Evolutionary conservation across 306 rosid species (phyloP).

Genomic region (Quercus glauca): DNA sequence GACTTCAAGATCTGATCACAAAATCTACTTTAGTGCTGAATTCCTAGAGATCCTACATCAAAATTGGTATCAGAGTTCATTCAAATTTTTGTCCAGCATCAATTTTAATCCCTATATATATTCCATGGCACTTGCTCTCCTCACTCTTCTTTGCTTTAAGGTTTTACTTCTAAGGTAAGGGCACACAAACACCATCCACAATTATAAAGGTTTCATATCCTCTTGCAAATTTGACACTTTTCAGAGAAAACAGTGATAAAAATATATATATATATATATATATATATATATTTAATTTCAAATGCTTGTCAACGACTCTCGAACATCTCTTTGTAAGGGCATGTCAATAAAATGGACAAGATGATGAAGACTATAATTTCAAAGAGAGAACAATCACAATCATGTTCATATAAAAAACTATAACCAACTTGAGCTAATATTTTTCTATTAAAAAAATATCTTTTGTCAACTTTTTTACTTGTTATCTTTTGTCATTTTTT

Average conservation of each 20-base stretch:
- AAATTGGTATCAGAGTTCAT: no score
- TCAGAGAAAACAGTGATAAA: neutral
- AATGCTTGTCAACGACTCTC: neutral
- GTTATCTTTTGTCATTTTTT: no score
- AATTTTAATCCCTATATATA: neutral
- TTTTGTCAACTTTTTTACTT: no score
- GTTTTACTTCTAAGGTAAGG: neutral
- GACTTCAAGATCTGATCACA: no score
- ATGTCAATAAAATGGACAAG: neutral
- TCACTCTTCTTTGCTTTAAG: neutral
- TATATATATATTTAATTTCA: neutral
- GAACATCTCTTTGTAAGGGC: neutral
- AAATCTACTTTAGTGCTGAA: no score
- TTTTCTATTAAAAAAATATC: no score
- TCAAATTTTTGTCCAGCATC: neutral
- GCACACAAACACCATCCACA: neutral
- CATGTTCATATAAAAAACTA: neutral
- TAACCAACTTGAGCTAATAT: neutral
- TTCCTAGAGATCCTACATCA: no score
- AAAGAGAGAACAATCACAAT: neutral
- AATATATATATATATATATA: neutral
- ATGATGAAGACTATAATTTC: neutral
- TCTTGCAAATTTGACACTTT: neutral
- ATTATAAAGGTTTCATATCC: neutral
- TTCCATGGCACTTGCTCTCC: neutral